Evolutionary conservation across 805 yeast species (phyloP).

Genomic region (Saccharomycopsis fibuligera): DNA sequence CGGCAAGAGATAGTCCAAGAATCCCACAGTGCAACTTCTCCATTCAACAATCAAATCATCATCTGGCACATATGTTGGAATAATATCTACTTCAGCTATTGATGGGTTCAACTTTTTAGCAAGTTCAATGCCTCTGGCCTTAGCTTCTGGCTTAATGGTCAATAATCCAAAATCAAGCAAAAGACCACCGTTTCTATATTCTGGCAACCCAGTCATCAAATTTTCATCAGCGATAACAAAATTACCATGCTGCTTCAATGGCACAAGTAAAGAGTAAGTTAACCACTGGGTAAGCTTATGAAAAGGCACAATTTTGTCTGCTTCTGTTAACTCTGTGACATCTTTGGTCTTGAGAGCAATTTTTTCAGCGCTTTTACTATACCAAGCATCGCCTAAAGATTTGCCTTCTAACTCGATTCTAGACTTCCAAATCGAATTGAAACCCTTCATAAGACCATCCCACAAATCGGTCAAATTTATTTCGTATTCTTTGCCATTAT

Average conservation of each 20-base stretch:
- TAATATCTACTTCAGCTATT: conserved; percentile 24
- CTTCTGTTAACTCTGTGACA: conserved; percentile 24
- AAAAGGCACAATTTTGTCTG: conserved; percentile 47
- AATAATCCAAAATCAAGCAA: conserved; percentile 51
- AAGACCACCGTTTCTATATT: conserved; percentile 60
- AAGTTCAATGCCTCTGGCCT: conserved; percentile 33
- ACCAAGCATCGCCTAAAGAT: conserved; percentile 61
- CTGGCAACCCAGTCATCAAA: conserved; percentile 52
- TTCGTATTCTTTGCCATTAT: conserved; percentile 22
- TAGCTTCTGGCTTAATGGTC: conserved; percentile 37
- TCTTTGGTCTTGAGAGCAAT: conserved; percentile 30
- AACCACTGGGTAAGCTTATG: conserved; percentile 66
- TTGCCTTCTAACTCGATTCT: conserved; percentile 44
- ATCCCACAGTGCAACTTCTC: conserved; percentile 56
- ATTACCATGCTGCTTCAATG: conserved; percentile 40
- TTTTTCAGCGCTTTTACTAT: conserved; percentile 20
- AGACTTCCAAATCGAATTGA: conserved; percentile 53
- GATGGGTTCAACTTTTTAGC: conserved; percentile 26
- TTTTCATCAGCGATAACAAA: conserved; percentile 34
- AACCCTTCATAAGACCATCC: conserved; percentile 50
- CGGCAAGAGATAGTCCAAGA: conserved; percentile 47
- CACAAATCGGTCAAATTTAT: conserved; percentile 45
- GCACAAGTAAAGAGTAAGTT: conserved; percentile 52
- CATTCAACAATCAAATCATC: conserved; percentile 62
- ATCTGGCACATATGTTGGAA: conserved; percentile 47